Evolutionary conservation across 225 moss, liverwort and hornwort genomes (phyloP).

Genomic region (Polytrichum commune): DNA sequence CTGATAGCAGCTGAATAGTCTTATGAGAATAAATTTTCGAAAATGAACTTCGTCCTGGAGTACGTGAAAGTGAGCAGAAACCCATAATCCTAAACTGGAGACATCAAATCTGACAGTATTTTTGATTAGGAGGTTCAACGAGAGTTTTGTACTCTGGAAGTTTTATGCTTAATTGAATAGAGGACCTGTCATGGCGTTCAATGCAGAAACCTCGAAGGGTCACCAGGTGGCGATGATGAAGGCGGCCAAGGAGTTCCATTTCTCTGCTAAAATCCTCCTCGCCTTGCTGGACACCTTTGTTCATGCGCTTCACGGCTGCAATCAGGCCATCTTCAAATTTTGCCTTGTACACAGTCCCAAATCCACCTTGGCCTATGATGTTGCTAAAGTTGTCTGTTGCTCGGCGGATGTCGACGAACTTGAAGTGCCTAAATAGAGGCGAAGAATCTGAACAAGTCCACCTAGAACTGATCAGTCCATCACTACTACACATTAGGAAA

Average conservation of each 20-base stretch:
- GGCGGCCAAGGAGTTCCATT: slow-evolving; percentile 53
- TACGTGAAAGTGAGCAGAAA: too few relatives aligned
- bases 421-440: slow-evolving; percentile 39
- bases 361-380: slow-evolving; percentile 46
- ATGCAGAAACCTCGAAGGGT: slow-evolving; percentile 62
- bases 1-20: too few relatives aligned
- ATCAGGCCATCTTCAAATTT: slow-evolving; percentile 61
- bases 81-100: too few relatives aligned
- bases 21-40: too few relatives aligned
- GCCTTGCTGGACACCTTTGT: slow-evolving; percentile 33
- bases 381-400: slow-evolving; percentile 52
- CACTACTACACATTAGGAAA: too few relatives aligned
- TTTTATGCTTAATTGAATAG: background rate
- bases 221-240: slow-evolving; percentile 71
- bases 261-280: slow-evolving; percentile 50
- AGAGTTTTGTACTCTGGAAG: background rate
- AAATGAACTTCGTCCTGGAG: too few relatives aligned
- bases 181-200: slow-evolving; percentile 60
- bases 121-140: background rate
- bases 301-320: slow-evolving; percentile 72
- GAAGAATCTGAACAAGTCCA: slow-evolving; percentile 37
- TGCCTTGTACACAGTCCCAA: slow-evolving; percentile 77
- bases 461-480: background rate
- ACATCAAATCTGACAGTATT: background rate
- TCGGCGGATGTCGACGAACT: slow-evolving; percentile 46